A percentile compares a stretch with the other conserved stretches of the same genome.
phyloP scores from a whole-genome alignment of 169 alveolate species.

The Plasmodium yoelii region DNA sequence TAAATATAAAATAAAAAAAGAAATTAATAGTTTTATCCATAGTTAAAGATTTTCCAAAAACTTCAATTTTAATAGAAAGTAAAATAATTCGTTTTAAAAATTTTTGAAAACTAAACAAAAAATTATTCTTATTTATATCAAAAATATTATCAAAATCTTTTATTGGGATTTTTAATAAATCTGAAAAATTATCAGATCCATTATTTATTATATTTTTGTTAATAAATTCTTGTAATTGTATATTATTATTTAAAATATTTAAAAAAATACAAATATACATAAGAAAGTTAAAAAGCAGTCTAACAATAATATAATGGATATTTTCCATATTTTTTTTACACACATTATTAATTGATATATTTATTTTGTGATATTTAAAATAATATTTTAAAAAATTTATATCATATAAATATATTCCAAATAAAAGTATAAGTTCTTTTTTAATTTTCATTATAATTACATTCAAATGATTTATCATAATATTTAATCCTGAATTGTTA shows the following conservation, averaged over 20 bases:
- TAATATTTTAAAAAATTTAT: constrained; percentile 37
- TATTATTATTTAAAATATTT: constrained; percentile 33
- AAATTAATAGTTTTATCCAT: constrained; percentile 15
- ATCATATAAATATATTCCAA: constrained; percentile 60
- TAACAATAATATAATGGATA: constrained; percentile 41
- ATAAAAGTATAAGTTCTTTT: constrained; percentile 31
- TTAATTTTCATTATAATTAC: constrained; percentile 22
- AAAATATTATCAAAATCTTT: constrained; percentile 2
- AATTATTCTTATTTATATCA: constrained; percentile 7
- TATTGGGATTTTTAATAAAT: constrained; percentile 11
- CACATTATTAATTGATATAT: neutral
- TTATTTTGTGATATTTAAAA: constrained; percentile 43
- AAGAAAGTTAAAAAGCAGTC: constrained; percentile 38
- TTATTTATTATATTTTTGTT: constrained; percentile 1
- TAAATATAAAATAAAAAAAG: constrained; percentile 27
- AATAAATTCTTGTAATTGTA: constrained; percentile 15
- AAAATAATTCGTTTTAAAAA: constrained; percentile 24
- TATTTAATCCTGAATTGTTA: neutral
- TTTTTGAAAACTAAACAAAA: constrained; percentile 18
- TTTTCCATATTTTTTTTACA: constrained; percentile 11
- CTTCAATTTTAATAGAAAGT: constrained; percentile 31
- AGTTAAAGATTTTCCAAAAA: constrained; percentile 1
- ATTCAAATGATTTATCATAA: constrained; percentile 20
- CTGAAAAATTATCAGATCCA: neutral
- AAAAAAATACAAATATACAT: constrained; percentile 40